Evolutionary conservation across 768 basidiomycete species (phyloP), one percentile per base, ranked within the genome.

Genomic region (Xerocomus spinulosus): DNA sequence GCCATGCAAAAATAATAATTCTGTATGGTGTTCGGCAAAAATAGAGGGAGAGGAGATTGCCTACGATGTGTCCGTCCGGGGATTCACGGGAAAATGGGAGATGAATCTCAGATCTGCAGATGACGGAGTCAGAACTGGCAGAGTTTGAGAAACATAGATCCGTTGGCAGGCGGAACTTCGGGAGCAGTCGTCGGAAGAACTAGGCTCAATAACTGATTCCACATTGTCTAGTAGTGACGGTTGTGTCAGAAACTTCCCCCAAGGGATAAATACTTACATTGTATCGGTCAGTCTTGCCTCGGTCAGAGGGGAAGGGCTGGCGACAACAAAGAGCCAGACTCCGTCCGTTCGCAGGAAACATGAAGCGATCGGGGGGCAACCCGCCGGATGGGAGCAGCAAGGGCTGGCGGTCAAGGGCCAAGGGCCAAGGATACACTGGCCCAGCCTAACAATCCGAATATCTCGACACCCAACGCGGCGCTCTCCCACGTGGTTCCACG

Each of bases 81-180:
- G 65, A 68, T 67, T 67, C 65, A 58, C 67, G 65, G 60, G 64
- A 68, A 63, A 60, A 51, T 47, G 48, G 41, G 43, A 41, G 41
- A 42, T 46, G 48, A 49, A 67, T 66, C 64, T 64, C 9, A 68
- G 65, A 67, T 67, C 60, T 56, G 35, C 17, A 55, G 53, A 65
- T 60, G 55, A 58, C 62, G 55, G 60, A 52, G 56, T 48, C 54
- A 56, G 53, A 58, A 43, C 25, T 38, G 54, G 48, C 52, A 57
- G 49, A 50, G 49, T 60, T 55, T 56, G 61, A 68, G 57, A 64
- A 50, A 64, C 55, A 62, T 54, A 59, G 64, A 68, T 59, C 57
- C 52, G 64, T 54, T 62, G 51, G 46, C 55, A 54, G 46, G 49
- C 49, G 56, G 53, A 42, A 42, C 25, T 48, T 42, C 40, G 47